These are phyloP conservation scores for Aspergillus unguis DNA, from an alignment of 2,329 filamentous ascomycete species.

Conservation along the genomic window DNA sequence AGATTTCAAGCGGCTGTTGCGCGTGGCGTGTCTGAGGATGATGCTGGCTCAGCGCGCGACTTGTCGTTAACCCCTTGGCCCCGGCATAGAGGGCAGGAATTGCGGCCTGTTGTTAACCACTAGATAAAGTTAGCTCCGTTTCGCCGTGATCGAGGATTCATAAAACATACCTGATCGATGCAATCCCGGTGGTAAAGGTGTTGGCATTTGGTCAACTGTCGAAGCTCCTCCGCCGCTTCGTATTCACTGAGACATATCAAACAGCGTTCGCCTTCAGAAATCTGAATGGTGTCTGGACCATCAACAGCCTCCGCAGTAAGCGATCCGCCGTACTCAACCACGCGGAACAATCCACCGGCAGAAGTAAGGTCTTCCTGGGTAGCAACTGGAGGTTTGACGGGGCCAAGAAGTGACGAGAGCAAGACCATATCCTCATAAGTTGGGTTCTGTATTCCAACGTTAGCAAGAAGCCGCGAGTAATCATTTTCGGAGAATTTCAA, in stretches of 20 bases:
- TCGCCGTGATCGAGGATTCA: not conserved
- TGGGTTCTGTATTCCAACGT: conserved; percentile 45
- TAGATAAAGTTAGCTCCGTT: conserved; percentile 27
- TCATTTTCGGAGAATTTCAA: not conserved
- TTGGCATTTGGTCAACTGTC: conserved; percentile 60
- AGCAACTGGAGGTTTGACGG: conserved; percentile 66
- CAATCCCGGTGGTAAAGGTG: conserved; percentile 67
- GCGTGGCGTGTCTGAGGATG: conserved; percentile 14
- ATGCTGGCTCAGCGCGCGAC: conserved; percentile 16
- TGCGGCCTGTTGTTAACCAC: conserved; percentile 61
- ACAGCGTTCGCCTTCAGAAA: conserved; percentile 55
- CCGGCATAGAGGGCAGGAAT: conserved; percentile 38
- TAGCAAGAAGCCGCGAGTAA: conserved; percentile 4
- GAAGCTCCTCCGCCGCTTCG: conserved; percentile 58
- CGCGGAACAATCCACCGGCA: conserved; percentile 59
- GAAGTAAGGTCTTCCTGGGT: conserved; percentile 61
- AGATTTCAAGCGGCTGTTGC: conserved; percentile 15
- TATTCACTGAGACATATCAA: conserved; percentile 66
- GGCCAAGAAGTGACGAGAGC: conserved; percentile 63
- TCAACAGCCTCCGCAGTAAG: conserved; percentile 49
- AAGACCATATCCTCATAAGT: conserved; percentile 72
- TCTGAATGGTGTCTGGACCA: conserved; percentile 33
- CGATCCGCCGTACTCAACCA: conserved; percentile 43
- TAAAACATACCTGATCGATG: conserved; percentile 61
- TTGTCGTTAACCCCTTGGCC: conserved; percentile 43